Conservation (phyloP, 306 rosid species). For the Lagenaria siceraria region DNA sequence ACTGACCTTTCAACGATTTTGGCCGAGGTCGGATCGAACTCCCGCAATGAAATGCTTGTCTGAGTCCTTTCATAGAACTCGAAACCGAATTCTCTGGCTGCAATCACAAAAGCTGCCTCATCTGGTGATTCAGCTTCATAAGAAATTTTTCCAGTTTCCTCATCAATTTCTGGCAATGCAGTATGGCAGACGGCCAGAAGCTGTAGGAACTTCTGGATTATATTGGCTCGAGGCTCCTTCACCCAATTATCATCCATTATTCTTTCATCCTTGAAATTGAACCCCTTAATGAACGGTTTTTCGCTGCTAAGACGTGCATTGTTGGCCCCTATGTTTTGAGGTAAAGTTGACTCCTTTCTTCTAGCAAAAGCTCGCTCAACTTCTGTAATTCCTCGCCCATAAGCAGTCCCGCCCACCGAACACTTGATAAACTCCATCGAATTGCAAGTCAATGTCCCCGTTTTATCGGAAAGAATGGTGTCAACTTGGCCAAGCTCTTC, state of each 20-base stretch:
- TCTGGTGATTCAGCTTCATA: conserved; percentile 99
- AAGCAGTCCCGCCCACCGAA: conserved; percentile 78
- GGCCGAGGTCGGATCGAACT: conserved; percentile 41
- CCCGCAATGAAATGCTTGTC: conserved; percentile 47
- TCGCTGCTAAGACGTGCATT: conserved; percentile 21
- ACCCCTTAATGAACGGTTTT: conserved; percentile 59
- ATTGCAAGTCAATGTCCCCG: conserved; percentile 95
- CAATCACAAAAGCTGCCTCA: conserved; percentile 95
- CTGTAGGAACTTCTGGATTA: conserved; percentile 53
- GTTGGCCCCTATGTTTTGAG: conserved; percentile 17
- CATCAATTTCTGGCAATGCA: conserved; percentile 86
- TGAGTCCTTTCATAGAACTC: conserved; percentile 75
- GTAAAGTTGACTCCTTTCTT: conserved; percentile 33
- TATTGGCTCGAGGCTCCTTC: conserved; percentile 48
- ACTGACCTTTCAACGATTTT: conserved; percentile 39
- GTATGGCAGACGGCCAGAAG: conserved; percentile 84
- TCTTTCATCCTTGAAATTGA: conserved; percentile 81
- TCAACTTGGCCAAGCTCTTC: conserved; percentile 99
- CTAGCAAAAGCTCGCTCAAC: conserved; percentile 81
- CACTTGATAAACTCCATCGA: conserved; percentile 98
- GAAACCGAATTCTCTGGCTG: conserved; percentile 92
- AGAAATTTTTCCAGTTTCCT: conserved; percentile 54
- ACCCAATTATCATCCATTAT: conserved; percentile 74
- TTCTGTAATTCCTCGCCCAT: conserved; percentile 78
- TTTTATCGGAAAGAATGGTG: conserved; percentile 90